phyloP scores from a whole-genome alignment of 495 filamentous ascomycete genomes.

The Margaritispora aquatica region DNA sequence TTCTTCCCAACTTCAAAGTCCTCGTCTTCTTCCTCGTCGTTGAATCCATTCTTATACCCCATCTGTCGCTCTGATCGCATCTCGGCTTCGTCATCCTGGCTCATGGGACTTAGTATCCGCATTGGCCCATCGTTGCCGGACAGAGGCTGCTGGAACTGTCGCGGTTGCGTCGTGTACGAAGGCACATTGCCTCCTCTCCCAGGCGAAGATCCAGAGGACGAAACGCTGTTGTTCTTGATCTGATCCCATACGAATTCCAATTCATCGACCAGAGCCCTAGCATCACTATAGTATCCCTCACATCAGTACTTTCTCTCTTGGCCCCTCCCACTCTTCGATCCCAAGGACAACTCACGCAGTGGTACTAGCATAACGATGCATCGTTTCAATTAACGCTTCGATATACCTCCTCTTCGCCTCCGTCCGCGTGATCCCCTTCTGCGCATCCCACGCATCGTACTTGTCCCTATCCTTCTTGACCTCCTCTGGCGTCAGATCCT shows the following conservation, averaged over 20 bases:
- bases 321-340: background rate
- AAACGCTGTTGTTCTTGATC: conserved; percentile 74
- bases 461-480: conserved; percentile 53
- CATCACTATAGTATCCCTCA: conserved; percentile 52
- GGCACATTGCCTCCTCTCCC: conserved; percentile 5
- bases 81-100: conserved; percentile 69
- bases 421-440: conserved; percentile 72
- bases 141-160: conserved; percentile 37
- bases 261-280: conserved; percentile 81
- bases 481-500: conserved; percentile 30
- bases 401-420: conserved; percentile 95
- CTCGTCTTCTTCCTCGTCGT: conserved; percentile 40
- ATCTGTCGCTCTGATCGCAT: conserved; percentile 27
- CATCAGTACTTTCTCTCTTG: too few species aligned
- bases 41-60: conserved; percentile 32
- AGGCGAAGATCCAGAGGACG: conserved; percentile 50
- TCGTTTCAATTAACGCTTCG: conserved; percentile 86
- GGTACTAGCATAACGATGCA: conserved; percentile 85
- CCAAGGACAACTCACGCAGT: conserved; percentile 48
- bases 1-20: conserved; percentile 30
- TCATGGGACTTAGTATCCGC: conserved; percentile 72
- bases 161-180: conserved; percentile 20
- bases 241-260: conserved; percentile 99
- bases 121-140: conserved; percentile 49
- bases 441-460: conserved; percentile 88